These are phyloP conservation scores for Blastobotrys illinoisensis DNA, from an alignment of 1,139 yeast species.

Conservation along the genomic window DNA sequence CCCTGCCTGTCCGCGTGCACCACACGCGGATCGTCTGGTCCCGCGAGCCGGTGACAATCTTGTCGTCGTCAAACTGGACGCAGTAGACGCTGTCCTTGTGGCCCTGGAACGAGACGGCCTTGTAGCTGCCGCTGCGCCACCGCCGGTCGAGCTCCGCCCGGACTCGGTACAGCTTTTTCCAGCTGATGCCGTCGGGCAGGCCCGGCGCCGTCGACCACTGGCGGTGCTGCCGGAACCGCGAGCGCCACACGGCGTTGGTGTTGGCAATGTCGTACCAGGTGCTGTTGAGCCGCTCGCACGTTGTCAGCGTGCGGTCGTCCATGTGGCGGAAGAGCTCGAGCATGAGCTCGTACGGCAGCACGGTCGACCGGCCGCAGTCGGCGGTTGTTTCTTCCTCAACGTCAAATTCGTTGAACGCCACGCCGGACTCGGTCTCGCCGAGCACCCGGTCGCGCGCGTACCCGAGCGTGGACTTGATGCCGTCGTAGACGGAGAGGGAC, in stretches of 20 bases:
- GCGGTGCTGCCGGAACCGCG: conserved; percentile 14
- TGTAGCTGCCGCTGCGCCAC: conserved; percentile 27
- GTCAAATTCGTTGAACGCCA: conserved; percentile 17
- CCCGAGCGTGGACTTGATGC: conserved; percentile 3
- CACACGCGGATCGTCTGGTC: conserved; percentile 34
- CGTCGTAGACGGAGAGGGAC: conserved; percentile 11
- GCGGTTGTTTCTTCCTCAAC: conserved; percentile 6
- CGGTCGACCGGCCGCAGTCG: neutral
- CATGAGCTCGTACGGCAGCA: conserved; percentile 29
- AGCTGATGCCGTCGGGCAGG: conserved; percentile 16
- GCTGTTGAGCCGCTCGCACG: conserved; percentile 23
- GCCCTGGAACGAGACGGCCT: conserved; percentile 27
- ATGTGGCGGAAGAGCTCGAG: conserved; percentile 21
- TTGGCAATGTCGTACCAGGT: conserved; percentile 24
- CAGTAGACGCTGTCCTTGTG: conserved; percentile 36
- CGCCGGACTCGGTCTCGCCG: conserved; percentile 24
- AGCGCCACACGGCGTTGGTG: conserved; percentile 27
- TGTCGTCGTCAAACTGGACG: conserved; percentile 29
- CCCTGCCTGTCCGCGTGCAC: conserved; percentile 27
- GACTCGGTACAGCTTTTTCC: conserved; percentile 27
- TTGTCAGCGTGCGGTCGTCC: conserved; percentile 18
- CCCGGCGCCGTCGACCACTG: conserved; percentile 20
- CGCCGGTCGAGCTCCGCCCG: conserved; percentile 27
- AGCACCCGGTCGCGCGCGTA: conserved; percentile 3
- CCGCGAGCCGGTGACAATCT: conserved; percentile 35